Evolutionary conservation across 177 flowering plant genomes (phyloP), one percentile per base, ranked within the genome.

Genomic region (Vitis hybrid): DNA sequence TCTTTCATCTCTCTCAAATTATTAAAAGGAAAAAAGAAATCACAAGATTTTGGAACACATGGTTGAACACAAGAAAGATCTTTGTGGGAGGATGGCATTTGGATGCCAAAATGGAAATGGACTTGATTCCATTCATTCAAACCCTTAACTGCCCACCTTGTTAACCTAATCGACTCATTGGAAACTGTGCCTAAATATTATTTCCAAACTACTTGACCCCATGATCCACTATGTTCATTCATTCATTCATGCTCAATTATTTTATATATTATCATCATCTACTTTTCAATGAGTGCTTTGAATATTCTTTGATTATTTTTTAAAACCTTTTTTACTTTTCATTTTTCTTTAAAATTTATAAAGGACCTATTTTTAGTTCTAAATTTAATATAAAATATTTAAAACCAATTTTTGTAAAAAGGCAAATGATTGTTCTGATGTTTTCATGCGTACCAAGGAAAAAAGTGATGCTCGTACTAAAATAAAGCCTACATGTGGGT

Each of bases 141-240:
- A 54, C 46, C 46, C 21, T 27, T 60, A 13, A 30, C 14, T 40
- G 64, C 55, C 68, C 64, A 71, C 74, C 70, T 66, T 21, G 55
- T 67, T 35, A 67, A 15, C 16, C 30, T 55, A 54, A 73, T 67
- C 75, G 52, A 46, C 10, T 73, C 52, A 73, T 73, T n/a, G 66
- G 13, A 15, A 61, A 35, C 30, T 54, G 70, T 46, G 62, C 16
- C 4, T 40, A 40, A 40, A 15, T 14, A 70, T 70, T 69, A 50
- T 63, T 63, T 63, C 40, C 49, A 30, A 15, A 40, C 46, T 40
- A 40, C 46, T 7, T 40, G 46, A 54, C 4, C 16, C 15, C 11
- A 14, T 15, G 5, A 54, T 15, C 16, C 16, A 12, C 7, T 16
- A 54, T 54, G 2, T 6, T 14, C 16, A 12, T 54, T 54, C 16